These are phyloP conservation scores for Umbelopsis sp. DNA, from an alignment of 192 early-diverging fungal genomes.

Conservation along the genomic window DNA sequence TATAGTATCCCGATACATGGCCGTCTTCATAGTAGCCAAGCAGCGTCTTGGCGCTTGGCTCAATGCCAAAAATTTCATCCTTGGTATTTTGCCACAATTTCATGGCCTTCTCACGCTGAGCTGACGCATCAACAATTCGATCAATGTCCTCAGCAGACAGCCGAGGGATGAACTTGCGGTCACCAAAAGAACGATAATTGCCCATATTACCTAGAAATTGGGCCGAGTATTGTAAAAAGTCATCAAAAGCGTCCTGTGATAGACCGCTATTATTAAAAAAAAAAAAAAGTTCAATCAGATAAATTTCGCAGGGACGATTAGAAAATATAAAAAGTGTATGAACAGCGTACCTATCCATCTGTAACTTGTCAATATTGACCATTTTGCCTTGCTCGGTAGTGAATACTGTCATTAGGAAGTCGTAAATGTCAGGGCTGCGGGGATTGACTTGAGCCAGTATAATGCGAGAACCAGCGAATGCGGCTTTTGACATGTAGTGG, in stretches of 20 bases:
- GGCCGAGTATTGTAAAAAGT: slow-evolving; percentile 55
- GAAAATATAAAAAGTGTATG: too few species aligned
- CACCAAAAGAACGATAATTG: slow-evolving; percentile 67
- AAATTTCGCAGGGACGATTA: neutral
- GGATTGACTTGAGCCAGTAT: slow-evolving; percentile 42
- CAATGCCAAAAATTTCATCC: slow-evolving; percentile 42
- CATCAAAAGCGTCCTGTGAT: slow-evolving; percentile 49
- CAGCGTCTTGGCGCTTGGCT: slow-evolving; percentile 47
- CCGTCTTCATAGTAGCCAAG: slow-evolving; percentile 65
- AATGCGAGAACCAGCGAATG: slow-evolving; percentile 55
- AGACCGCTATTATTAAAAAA: slow-evolving; percentile 40
- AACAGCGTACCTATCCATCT: slow-evolving; percentile 20
- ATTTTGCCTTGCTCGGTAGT: slow-evolving; percentile 27
- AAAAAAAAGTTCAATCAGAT: slow-evolving; percentile 17
- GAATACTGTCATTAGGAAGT: slow-evolving; percentile 49
- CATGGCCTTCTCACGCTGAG: slow-evolving; percentile 24
- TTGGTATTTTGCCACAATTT: slow-evolving; percentile 32
- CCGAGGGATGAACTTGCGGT: slow-evolving; percentile 65
- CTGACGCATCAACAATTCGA: slow-evolving; percentile 45
- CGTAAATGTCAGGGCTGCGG: slow-evolving; percentile 36
- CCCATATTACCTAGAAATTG: slow-evolving; percentile 55
- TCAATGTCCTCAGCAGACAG: slow-evolving; percentile 44
- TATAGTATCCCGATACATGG: slow-evolving; percentile 62
- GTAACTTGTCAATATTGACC: slow-evolving; percentile 22
- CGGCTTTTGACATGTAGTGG: slow-evolving; percentile 56